These are phyloP conservation scores for Sporobolus alterniflorus DNA, from an alignment of 202 grass and related monocot genomes.

Conservation along the genomic window DNA sequence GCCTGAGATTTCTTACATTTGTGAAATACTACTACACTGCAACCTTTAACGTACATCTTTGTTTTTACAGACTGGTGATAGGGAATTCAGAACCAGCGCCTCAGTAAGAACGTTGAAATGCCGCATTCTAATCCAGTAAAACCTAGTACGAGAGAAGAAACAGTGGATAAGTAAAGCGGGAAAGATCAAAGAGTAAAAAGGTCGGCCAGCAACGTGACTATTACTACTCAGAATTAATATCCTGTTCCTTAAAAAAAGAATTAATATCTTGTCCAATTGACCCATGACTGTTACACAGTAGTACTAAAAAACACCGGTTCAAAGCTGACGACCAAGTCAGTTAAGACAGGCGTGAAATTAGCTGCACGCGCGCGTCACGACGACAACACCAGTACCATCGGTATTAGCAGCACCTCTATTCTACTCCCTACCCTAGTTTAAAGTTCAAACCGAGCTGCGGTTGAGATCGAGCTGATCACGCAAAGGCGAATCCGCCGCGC, in stretches of 20 bases:
- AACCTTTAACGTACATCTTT: no score
- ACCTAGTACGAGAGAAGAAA: background rate
- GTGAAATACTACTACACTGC: no score
- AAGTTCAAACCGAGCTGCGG: background rate
- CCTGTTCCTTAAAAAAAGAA: no score
- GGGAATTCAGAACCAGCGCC: background rate
- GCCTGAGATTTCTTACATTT: no score
- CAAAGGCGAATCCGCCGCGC: constrained; percentile 33
- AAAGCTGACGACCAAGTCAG: constrained; percentile 25
- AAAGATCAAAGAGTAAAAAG: background rate
- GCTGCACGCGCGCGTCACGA: constrained; percentile 33
- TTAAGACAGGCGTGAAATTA: constrained; percentile 42
- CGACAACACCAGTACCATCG: background rate
- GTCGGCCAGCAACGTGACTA: background rate
- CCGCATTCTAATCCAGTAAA: no score
- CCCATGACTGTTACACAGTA: constrained; percentile 1
- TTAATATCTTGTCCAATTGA: constrained; percentile 1
- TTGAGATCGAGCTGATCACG: constrained; percentile 8
- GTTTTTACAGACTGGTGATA: no score
- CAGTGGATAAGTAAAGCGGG: background rate
- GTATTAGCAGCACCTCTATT: background rate
- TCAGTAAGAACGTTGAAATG: no score
- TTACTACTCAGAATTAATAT: no score
- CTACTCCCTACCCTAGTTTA: background rate
- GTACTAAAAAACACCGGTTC: background rate